Evolutionary conservation across 176 grass and related monocot species (phyloP).

Genomic region (Metroxylon sagu): DNA sequence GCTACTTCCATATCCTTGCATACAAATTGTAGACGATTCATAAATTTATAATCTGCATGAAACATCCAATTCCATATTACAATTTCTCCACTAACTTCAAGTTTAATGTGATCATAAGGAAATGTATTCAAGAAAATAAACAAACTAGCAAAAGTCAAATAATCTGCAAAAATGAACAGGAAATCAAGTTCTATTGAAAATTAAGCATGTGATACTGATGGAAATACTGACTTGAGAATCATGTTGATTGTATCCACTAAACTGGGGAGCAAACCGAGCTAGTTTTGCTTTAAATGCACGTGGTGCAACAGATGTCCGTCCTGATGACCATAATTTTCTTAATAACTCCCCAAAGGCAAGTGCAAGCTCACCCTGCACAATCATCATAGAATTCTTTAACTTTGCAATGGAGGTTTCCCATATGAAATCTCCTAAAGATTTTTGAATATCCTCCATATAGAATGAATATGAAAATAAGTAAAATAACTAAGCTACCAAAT

Average conservation of each 20-base stretch:
- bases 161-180: background rate
- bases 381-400: background rate
- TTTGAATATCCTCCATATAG: no score
- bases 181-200: background rate
- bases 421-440: no score
- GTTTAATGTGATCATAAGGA: no score
- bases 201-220: background rate
- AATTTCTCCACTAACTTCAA: no score
- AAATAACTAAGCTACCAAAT: background rate
- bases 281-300: conserved; percentile 88
- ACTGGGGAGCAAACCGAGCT: conserved; percentile 90
- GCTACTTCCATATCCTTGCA: no score
- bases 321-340: conserved; percentile 80
- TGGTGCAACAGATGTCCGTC: conserved; percentile 66
- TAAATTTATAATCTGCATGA: no score
- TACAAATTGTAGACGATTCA: no score
- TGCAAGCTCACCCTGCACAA: conserved; percentile 81
- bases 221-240: conserved; percentile 82
- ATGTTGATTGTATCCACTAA: conserved; percentile 99
- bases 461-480: no score
- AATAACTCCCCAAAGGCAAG: conserved; percentile 83
- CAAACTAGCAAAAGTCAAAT: background rate
- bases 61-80: no score
- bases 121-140: background rate
- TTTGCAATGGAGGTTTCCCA: no score